Percentiles rank a stretch among this genome's conserved stretches.
Conservation (phyloP, 2,329 filamentous ascomycete genomes). For the Aureobasidium sp. region DNA sequence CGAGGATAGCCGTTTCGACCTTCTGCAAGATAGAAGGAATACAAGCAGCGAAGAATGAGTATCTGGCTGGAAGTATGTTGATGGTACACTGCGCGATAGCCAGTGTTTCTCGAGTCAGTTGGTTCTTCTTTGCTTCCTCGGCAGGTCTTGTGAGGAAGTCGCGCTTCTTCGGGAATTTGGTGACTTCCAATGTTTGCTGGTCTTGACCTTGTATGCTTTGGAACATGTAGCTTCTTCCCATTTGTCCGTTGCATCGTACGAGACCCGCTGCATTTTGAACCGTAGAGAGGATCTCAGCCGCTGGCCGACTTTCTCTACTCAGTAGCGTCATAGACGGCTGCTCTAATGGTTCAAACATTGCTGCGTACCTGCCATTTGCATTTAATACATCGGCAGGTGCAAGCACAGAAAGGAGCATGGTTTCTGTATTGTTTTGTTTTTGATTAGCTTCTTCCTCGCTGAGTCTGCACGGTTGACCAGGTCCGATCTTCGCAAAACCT, state of each 20-base stretch:
- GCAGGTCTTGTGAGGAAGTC: slow-evolving; percentile 51
- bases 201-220: slow-evolving; percentile 6
- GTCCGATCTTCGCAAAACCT: neutral
- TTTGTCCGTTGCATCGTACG: slow-evolving; percentile 18
- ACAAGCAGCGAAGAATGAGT: slow-evolving; percentile 50
- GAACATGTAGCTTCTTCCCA: slow-evolving; percentile 20
- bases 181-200: slow-evolving; percentile 10
- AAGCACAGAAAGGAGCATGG: neutral
- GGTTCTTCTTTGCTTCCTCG: slow-evolving; percentile 11
- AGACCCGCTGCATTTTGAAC: slow-evolving; percentile 17
- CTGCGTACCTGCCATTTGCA: slow-evolving; percentile 6
- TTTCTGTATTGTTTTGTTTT: slow-evolving; percentile 5
- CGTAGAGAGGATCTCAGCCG: neutral
- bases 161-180: slow-evolving; percentile 46
- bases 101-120: slow-evolving; percentile 24
- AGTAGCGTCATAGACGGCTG: neutral
- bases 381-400: neutral
- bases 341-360: slow-evolving; percentile 4
- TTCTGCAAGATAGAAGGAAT: slow-evolving; percentile 67
- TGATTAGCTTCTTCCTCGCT: neutral
- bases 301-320: neutral
- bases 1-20: slow-evolving; percentile 60
- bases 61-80: slow-evolving; percentile 39
- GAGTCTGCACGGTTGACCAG: neutral
- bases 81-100: slow-evolving; percentile 43